Evolutionary conservation across 1,284 basidiomycete species (phyloP), one percentile per base, ranked within the genome.

Genomic region (Amylostereum areolatum): DNA sequence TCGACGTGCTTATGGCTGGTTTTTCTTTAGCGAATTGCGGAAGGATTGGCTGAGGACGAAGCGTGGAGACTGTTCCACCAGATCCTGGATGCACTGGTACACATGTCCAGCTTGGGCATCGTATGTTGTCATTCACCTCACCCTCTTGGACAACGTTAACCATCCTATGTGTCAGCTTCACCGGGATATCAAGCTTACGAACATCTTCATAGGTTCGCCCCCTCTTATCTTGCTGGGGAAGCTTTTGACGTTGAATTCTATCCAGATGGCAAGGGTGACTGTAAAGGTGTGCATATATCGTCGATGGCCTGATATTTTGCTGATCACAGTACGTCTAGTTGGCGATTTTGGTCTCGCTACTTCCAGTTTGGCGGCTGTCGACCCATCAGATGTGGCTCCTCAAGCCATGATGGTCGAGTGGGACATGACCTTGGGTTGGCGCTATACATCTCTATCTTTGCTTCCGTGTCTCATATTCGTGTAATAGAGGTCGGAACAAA

Each of bases 341-440:
- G 95, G 94, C 27, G 95, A 97, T 66, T 97, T 97, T 62, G 95
- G 95, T 33, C 74, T 97, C 12, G 91, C 88, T 2, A 94, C 92
- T 0, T 90, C 89, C 1, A 89, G 87, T 63, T 71, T 91, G 33
- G 83, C 83, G 2, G 81, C 83, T 29, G 81, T 86, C 2, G 89
- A 89, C 52, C 77, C 83, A 8, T 78, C 82, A 0, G 79, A 86
- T 59, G 66, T 83, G 18, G 74, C 78, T 5, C 73, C 73, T 4
- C 70, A 71, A 49, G 60, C 68, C 3, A 60, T 66, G 45, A 63
- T 67, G 43, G 61, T 71, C 39, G 77, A 85, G 53, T 66, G 75
- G 5, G 89, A 91, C 44, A 78, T 91, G 73, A 92, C 90, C 0
- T 69, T 89, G 36, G 87, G 88, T 83, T 58, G 47, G 66, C 55